A percentile compares a stretch with the other conserved stretches of the same genome.
phyloP scores from a whole-genome alignment of 139 green algal genomes.

The Closterium sp. region DNA sequence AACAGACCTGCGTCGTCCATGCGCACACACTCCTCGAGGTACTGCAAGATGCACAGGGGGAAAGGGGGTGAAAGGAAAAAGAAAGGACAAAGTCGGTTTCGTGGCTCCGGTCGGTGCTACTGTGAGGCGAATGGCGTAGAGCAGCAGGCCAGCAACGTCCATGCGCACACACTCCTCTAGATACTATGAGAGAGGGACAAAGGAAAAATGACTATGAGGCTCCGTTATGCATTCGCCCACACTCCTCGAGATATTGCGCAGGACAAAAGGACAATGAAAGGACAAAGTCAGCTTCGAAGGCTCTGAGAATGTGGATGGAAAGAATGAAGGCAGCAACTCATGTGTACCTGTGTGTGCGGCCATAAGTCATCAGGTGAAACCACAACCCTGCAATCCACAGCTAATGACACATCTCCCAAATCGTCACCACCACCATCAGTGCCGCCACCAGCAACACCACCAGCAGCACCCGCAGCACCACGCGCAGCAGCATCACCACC shows the following conservation, averaged over 20 bases:
- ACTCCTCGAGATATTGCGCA: too few relatives aligned
- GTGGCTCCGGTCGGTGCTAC: too few relatives aligned
- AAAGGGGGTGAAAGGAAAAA: too few relatives aligned
- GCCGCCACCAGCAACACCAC: background rate
- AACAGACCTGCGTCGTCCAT: slow-evolving; percentile 26
- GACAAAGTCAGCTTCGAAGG: too few relatives aligned
- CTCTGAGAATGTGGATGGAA: too few relatives aligned
- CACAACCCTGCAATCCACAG: background rate
- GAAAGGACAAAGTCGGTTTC: too few relatives aligned
- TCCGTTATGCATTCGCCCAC: too few relatives aligned
- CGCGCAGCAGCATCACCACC: background rate
- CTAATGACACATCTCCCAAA: background rate
- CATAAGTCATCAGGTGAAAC: slow-evolving; percentile 3
- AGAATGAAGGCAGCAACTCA: too few relatives aligned
- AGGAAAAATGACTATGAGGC: too few relatives aligned
- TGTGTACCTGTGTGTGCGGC: slow-evolving; percentile 10
- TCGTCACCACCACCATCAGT: background rate
- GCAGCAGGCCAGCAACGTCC: background rate
- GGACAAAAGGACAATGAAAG: too few relatives aligned
- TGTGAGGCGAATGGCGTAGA: background rate
- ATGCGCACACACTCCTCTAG: background rate
- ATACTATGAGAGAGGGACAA: background rate
- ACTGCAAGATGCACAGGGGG: background rate
- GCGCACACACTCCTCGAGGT: slow-evolving; percentile 28
- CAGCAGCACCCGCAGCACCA: background rate